Evolutionary conservation across 2,329 filamentous ascomycete species (phyloP), one percentile per base, ranked within the genome.

Genomic region (Leptographium procerum): DNA sequence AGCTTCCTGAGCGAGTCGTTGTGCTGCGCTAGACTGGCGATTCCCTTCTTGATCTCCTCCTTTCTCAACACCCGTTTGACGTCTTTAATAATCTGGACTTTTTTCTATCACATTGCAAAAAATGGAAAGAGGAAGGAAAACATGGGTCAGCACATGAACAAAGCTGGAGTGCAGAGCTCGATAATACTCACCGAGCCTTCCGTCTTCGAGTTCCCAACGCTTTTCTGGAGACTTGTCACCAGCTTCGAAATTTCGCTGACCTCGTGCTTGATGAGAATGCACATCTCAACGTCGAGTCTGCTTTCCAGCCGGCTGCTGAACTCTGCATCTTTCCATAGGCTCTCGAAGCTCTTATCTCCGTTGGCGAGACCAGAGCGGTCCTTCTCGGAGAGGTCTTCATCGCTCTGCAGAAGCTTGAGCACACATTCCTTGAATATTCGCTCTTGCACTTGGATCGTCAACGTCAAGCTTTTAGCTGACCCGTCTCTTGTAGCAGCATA

Each of bases 351-450:
- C 26, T 57, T 60, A 43, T 59, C 58, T 28, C 61, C 61, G 43
- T n/a, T 56, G 34, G 61, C 31, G 3, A 63, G 61, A 3, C 60
- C 60, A 19, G 31, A 8, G 1, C 61, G 61, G 29, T 63, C 61
- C 56, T 58, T 59, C 36, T 60, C 60, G 6, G 61, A 58, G 13
- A 63, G 52, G 11, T 60, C 59, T 29, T 63, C 61, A 24, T 63
- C 60, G 3, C 60, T 59, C 28, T 60, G 60, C 28, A 63, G 47
- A 0, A 63, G 57, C 19, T 59, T 61, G 50, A 59, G 36, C 26
- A 62, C 59, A 16, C 53, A 50, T n/a, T 62, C 60, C 40, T 63
- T 62, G 57, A 63, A 61, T 9, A 63, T 63, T 14, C 52, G 57
- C 52, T 63, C 55, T 31, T 63, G 61, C 9, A 61, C 61, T 29